A percentile compares a stretch with the other conserved stretches of the same genome.
phyloP scores from a whole-genome alignment of 352 stramenopile species.

The Pythium grandisporangium region DNA sequence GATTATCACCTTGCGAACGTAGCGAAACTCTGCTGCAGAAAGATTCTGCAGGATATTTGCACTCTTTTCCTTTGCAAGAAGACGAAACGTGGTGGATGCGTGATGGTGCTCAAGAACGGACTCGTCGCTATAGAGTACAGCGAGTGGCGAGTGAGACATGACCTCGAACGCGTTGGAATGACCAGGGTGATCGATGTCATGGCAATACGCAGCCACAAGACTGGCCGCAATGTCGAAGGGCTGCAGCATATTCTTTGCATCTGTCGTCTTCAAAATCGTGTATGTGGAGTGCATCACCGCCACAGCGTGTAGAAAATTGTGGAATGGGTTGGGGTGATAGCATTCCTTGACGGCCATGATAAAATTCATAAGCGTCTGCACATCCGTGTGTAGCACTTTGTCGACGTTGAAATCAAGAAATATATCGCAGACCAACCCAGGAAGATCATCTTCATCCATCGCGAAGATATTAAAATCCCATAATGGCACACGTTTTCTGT shows the following conservation, averaged over 20 bases:
- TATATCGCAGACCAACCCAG: constrained; percentile 59
- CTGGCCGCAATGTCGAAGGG: constrained; percentile 80
- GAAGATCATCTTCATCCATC: constrained; percentile 33
- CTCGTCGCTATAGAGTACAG: constrained; percentile 84
- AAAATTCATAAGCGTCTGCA: constrained; percentile 61
- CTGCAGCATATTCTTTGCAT: constrained; percentile 55
- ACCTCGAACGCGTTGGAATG: constrained; percentile 89
- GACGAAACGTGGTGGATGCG: constrained; percentile 76
- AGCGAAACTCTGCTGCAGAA: constrained; percentile 50
- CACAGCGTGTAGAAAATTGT: constrained; percentile 89
- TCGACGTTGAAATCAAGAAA: constrained; percentile 69
- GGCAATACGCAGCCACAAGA: constrained; percentile 79
- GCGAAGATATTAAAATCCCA: constrained; percentile 83
- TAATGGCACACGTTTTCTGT: constrained; percentile 16
- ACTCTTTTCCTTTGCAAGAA: constrained; percentile 78
- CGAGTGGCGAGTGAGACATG: constrained; percentile 61
- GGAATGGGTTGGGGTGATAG: constrained; percentile 86
- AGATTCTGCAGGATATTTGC: constrained; percentile 82
- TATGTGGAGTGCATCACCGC: constrained; percentile 84
- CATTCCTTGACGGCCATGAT: constrained; percentile 74
- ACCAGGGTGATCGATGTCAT: constrained; percentile 88
- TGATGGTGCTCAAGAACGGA: constrained; percentile 88
- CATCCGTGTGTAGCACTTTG: constrained; percentile 44
- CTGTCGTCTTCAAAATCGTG: constrained; percentile 68
- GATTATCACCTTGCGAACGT: constrained; percentile 86